phyloP scores from a whole-genome alignment of 441 rosid species.

The Geranium incanum region DNA sequence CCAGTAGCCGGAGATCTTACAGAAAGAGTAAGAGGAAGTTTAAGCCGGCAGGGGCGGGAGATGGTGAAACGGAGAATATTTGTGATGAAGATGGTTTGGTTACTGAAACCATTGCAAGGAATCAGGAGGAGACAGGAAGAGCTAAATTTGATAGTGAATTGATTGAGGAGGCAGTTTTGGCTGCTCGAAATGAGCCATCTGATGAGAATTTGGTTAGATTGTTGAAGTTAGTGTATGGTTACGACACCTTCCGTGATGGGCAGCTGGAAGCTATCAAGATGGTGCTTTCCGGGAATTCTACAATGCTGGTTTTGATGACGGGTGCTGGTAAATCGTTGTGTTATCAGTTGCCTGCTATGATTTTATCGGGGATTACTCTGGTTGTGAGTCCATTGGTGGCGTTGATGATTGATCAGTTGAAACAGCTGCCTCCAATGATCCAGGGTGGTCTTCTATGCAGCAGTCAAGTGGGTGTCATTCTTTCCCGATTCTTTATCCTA shows the following conservation, averaged over 20 bases:
- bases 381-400: slow-evolving; percentile 92
- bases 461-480: slow-evolving; percentile 47
- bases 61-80: slow-evolving; percentile 19
- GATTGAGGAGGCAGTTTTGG: slow-evolving; percentile 45
- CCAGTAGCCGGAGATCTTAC: slow-evolving; percentile 24
- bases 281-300: slow-evolving; percentile 57
- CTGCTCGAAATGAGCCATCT: slow-evolving; percentile 40
- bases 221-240: slow-evolving; percentile 62
- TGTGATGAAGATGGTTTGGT: slow-evolving; percentile 45
- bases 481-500: background rate
- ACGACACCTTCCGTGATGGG: slow-evolving; percentile 69
- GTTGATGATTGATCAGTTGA: slow-evolving; percentile 89
- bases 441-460: slow-evolving; percentile 69
- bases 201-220: slow-evolving; percentile 61
- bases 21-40: slow-evolving; percentile 41
- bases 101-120: slow-evolving; percentile 24
- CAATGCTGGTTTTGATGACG: slow-evolving; percentile 82
- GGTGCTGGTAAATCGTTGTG: slow-evolving; percentile 91
- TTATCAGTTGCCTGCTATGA: slow-evolving; percentile 83
- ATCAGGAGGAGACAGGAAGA: slow-evolving; percentile 23
- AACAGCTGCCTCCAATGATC: slow-evolving; percentile 60
- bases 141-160: slow-evolving; percentile 16
- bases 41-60: slow-evolving; percentile 21
- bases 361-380: slow-evolving; percentile 66
- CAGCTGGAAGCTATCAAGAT: slow-evolving; percentile 68